Conservation (phyloP, 1,139 yeast genomes). For the Yamadazyma oceani region DNA sequence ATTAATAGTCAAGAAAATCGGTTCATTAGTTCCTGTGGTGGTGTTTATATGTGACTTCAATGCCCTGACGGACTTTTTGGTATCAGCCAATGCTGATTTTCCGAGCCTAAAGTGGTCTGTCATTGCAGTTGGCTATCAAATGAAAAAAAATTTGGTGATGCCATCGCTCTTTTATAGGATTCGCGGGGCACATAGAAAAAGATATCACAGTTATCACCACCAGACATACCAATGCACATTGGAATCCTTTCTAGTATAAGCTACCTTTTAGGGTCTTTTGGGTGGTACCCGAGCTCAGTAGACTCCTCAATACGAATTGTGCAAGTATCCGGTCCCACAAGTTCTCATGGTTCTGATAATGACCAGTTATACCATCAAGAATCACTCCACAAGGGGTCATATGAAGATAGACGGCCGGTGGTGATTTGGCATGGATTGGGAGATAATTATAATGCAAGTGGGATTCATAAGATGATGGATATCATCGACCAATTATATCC, state of each 20-base stretch:
- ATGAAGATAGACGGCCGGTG: conserved; percentile 41
- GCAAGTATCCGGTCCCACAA: no score
- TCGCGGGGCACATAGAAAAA: no score
- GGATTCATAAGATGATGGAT: conserved; percentile 50
- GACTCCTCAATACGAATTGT: no score
- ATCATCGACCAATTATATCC: conserved; percentile 49
- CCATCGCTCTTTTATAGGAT: not conserved
- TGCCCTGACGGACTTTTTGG: conserved; percentile 36
- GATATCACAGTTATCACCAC: no score
- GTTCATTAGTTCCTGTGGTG: conserved; percentile 22
- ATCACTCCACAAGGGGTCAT: conserved; percentile 1
- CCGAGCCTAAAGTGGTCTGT: conserved; percentile 22
- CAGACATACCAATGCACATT: no score
- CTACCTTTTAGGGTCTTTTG: no score
- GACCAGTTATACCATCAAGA: no score
- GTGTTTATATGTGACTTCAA: conserved; percentile 30
- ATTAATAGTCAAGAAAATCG: conserved; percentile 55
- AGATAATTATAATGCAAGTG: conserved; percentile 65
- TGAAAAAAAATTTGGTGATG: conserved; percentile 1
- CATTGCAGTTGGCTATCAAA: not conserved
- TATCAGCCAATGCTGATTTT: conserved; percentile 22
- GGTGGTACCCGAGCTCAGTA: no score
- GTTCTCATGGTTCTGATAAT: not conserved
- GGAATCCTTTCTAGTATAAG: no score
- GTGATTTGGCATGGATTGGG: conserved; percentile 89